phyloP scores from a whole-genome alignment of 495 filamentous ascomycete genomes.

The Darksidea phi region DNA sequence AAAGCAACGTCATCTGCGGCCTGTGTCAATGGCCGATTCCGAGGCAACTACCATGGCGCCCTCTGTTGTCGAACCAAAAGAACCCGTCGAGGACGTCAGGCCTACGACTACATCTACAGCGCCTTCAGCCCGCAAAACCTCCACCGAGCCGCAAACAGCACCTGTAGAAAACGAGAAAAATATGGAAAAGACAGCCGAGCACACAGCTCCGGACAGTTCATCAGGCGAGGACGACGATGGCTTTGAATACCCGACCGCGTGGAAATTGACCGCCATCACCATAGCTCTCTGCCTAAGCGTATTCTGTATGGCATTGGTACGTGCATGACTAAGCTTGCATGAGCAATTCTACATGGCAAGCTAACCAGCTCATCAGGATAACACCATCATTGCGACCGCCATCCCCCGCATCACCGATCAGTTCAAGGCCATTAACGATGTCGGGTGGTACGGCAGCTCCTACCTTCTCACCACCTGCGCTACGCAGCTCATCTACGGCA shows the following conservation, averaged over 20 bases:
- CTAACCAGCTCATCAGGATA: slow-evolving; percentile 47
- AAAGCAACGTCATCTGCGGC: slow-evolving; percentile 22
- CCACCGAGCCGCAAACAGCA: neutral
- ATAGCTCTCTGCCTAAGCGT: slow-evolving; percentile 61
- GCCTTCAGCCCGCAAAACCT: neutral
- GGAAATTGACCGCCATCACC: slow-evolving; percentile 57
- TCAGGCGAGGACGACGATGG: slow-evolving; percentile 44
- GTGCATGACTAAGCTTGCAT: slow-evolving; percentile 41
- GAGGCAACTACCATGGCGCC: slow-evolving; percentile 27
- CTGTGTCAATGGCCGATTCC: slow-evolving; percentile 27
- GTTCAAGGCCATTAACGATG: slow-evolving; percentile 71
- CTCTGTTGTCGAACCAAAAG: slow-evolving; percentile 29
- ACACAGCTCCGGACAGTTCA: slow-evolving; percentile 16
- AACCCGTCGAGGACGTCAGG: neutral
- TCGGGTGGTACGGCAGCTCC: slow-evolving; percentile 75
- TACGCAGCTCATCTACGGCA: slow-evolving; percentile 47
- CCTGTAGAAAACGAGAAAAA: slow-evolving; percentile 5
- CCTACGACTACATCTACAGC: too few species aligned
- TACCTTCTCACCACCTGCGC: slow-evolving; percentile 70
- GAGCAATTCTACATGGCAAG: slow-evolving; percentile 43
- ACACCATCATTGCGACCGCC: slow-evolving; percentile 81
- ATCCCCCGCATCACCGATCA: slow-evolving; percentile 81
- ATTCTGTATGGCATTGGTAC: slow-evolving; percentile 64
- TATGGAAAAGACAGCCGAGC: neutral
- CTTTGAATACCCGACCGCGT: slow-evolving; percentile 50